Evolutionary conservation across 495 filamentous ascomycete genomes (phyloP), one percentile per base, ranked within the genome.

Genomic region (Talaromyces trachyspermus): DNA sequence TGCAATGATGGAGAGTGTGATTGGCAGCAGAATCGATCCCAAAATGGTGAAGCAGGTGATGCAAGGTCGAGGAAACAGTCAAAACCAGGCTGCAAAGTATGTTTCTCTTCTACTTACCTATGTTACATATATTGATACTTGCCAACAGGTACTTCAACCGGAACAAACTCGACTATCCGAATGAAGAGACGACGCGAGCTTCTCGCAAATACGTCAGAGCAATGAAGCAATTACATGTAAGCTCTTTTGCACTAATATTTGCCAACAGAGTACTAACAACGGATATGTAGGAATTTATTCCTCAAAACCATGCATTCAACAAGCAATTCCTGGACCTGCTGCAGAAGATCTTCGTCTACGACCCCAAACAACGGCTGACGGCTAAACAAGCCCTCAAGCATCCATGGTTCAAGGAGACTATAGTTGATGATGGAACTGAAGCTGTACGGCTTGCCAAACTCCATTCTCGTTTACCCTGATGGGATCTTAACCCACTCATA

Each of bases 1-100:
- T 37, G 92, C 89, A n/a, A 98, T 98, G 92, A 98, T 98, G 92
- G 90, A 98, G 57, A 78, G 80, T 18, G 89, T 95, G 11, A 88
- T 87, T 56, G 82, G 80, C 18, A 67, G 70, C 5, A 77, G 76
- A 46, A 80, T 98, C 33, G 92, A 97, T 51, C 59, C 72, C 3
- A 75, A 77, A 30, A 74, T 98, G 8, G 81, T 98, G 22, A 72
- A 79, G 51, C 76, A 85, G 54, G 89, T 95, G 2, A 57, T 82
- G 74, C 57, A 77, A 69, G 60, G 73, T 63, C 77, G 81, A 36
- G 72, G 80, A 42, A 84, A 76, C 40, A 81, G 77, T 30, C 72
- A 76, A 25, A 95, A 90, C 61, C 76, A 80, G 19, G 86, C 91
- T 12, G 71, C 88, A 20, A 87, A 89, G 90, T 95, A 79, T 58